Percentiles rank a stretch among this genome's conserved stretches.
These are phyloP conservation scores for Echeveria elegans DNA, from an alignment of 164 flowering plant genomes.

Conservation along the genomic window DNA sequence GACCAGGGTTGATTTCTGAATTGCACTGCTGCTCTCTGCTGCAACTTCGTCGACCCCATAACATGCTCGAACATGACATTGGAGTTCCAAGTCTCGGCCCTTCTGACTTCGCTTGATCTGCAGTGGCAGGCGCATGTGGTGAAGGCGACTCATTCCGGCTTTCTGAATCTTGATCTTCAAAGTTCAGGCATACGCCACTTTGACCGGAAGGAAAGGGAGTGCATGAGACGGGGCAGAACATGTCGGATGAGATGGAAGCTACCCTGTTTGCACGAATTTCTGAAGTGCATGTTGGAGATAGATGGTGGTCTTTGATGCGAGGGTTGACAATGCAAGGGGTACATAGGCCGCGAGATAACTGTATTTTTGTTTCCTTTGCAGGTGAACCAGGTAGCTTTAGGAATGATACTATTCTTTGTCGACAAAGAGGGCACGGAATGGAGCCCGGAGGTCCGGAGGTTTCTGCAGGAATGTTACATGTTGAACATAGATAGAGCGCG, in stretches of 20 bases:
- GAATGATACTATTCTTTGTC: slow-evolving; percentile 68
- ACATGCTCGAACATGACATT: slow-evolving; percentile 69
- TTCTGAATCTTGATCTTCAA: slow-evolving; percentile 43
- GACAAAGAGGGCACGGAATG: slow-evolving; percentile 93
- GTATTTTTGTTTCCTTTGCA: slow-evolving; percentile 49
- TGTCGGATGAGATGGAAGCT: slow-evolving; percentile 75
- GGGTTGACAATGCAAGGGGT: slow-evolving; percentile 90
- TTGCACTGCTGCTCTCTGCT: slow-evolving; percentile 94
- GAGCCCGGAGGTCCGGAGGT: slow-evolving; percentile 55
- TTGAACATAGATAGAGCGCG: slow-evolving; percentile 84
- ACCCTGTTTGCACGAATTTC: slow-evolving; percentile 63
- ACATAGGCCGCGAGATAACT: slow-evolving; percentile 65
- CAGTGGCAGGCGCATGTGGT: slow-evolving; percentile 27
- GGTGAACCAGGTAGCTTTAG: slow-evolving; percentile 50
- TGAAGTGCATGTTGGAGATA: slow-evolving; percentile 32
- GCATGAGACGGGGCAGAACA: slow-evolving; percentile 82
- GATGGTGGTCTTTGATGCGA: slow-evolving; percentile 30
- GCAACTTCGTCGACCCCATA: slow-evolving; percentile 92
- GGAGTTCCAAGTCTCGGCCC: slow-evolving; percentile 60
- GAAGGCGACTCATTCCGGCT: slow-evolving; percentile 47
- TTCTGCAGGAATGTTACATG: slow-evolving; percentile 62
- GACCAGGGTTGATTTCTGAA: slow-evolving; percentile 44
- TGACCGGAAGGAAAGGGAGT: slow-evolving; percentile 83
- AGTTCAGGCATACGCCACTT: slow-evolving; percentile 67
- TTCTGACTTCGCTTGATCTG: slow-evolving; percentile 50